These are phyloP conservation scores for Ammopiptanthus mongolicus DNA, from an alignment of 306 rosid genomes.

Conservation along the genomic window DNA sequence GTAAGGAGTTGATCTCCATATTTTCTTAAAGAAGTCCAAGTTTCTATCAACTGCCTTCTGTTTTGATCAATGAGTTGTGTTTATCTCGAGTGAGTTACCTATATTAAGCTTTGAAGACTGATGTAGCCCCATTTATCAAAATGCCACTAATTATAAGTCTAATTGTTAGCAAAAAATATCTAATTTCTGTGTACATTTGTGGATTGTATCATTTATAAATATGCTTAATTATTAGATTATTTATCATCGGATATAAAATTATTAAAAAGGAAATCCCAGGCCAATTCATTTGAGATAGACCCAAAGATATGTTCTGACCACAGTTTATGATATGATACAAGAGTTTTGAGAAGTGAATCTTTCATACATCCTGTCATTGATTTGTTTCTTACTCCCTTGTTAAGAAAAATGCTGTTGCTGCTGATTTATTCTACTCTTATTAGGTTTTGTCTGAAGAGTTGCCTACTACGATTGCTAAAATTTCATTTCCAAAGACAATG, in stretches of 20 bases:
- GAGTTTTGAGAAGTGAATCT: conserved; percentile 5
- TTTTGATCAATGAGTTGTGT: neutral
- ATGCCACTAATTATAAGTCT: neutral
- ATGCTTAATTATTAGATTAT: neutral
- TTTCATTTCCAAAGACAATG: conserved; percentile 93
- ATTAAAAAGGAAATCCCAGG: neutral
- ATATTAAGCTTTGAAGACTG: neutral
- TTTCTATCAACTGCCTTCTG: neutral
- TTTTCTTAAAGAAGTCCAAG: no score
- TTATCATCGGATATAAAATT: neutral
- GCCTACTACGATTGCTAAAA: conserved; percentile 61
- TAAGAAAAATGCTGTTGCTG: neutral
- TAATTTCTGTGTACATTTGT: neutral
- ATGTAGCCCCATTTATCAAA: neutral
- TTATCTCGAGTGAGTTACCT: neutral
- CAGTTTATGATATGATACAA: neutral
- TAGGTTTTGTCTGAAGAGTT: conserved; percentile 86
- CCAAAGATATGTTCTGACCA: neutral
- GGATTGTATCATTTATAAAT: neutral
- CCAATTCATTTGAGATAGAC: neutral
- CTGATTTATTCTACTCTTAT: conserved; percentile 18
- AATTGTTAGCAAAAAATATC: neutral
- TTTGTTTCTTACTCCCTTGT: neutral
- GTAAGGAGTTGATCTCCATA: no score
- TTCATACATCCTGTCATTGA: neutral